A percentile compares a stretch with the other conserved stretches of the same genome.
phyloP scores from a whole-genome alignment of 805 yeast genomes.

The Blastobotrys americana region DNA sequence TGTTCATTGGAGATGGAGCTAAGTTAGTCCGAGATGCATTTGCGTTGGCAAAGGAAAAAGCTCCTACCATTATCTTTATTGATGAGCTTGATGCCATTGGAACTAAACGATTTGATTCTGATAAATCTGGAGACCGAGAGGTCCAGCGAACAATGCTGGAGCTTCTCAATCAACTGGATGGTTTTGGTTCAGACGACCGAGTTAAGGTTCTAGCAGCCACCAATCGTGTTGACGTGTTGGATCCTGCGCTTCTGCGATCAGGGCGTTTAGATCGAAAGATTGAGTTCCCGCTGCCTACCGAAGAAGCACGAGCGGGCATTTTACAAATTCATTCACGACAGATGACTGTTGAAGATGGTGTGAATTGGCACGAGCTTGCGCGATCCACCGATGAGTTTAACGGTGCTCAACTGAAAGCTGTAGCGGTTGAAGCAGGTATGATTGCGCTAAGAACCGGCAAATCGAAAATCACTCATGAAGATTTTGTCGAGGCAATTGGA shows the following conservation, averaged over 20 bases:
- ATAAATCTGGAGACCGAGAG: slow-evolving; percentile 96
- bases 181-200: slow-evolving; percentile 94
- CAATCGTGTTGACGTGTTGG: slow-evolving; percentile 93
- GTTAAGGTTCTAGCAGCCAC: slow-evolving; percentile 98
- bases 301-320: slow-evolving; percentile 95
- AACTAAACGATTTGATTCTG: slow-evolving; percentile 94
- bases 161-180: slow-evolving; percentile 92
- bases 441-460: slow-evolving; percentile 96
- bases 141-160: slow-evolving; percentile 99
- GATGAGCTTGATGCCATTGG: slow-evolving; percentile 99
- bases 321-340: slow-evolving; percentile 95
- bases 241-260: slow-evolving; percentile 96
- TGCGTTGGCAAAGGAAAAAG: slow-evolving; percentile 94
- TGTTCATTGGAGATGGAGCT: slow-evolving; percentile 99
- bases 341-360: slow-evolving; percentile 74
- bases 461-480: slow-evolving; percentile 87
- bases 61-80: slow-evolving; percentile 95
- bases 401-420: slow-evolving; percentile 98
- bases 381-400: slow-evolving; percentile 97
- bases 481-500: slow-evolving; percentile 94
- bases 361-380: slow-evolving; percentile 97
- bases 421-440: slow-evolving; percentile 99
- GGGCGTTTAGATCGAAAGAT: slow-evolving; percentile 97
- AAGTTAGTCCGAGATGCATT: slow-evolving; percentile 95
- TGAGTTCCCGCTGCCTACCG: slow-evolving; percentile 96